Conservation (phyloP, 768 basidiomycete species). For the Cystobasidium tubakii region DNA sequence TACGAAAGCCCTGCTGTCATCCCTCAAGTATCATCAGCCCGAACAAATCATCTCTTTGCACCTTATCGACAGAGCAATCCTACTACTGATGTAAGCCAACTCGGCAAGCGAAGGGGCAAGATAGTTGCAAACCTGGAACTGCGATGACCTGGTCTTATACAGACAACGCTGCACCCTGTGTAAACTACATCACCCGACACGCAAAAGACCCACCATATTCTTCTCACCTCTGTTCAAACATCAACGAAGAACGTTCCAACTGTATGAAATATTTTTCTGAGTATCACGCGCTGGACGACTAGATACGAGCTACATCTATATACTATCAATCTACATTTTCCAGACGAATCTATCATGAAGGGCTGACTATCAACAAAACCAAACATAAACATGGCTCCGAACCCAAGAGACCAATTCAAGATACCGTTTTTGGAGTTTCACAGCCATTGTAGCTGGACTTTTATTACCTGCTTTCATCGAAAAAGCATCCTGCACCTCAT, state of each 20-base stretch:
- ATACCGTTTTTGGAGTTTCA: too few species aligned
- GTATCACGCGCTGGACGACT: background rate
- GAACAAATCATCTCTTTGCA: background rate
- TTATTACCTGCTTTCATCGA: background rate
- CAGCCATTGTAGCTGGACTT: background rate
- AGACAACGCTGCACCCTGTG: too few species aligned
- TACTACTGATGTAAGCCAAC: background rate
- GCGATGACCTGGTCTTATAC: background rate
- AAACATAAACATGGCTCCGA: too few species aligned
- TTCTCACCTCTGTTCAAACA: too few species aligned
- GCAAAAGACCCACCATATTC: too few species aligned
- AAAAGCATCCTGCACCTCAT: background rate
- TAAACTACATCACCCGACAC: too few species aligned
- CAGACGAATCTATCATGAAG: too few species aligned
- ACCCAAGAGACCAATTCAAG: too few species aligned
- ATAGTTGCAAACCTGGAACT: background rate
- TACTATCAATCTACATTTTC: background rate
- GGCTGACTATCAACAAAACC: too few species aligned
- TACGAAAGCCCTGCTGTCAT: constrained; percentile 10
- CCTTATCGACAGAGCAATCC: background rate
- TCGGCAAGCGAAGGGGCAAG: constrained; percentile 18
- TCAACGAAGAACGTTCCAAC: background rate
- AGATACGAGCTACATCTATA: background rate
- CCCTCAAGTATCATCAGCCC: background rate
- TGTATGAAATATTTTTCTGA: background rate